phyloP scores from a whole-genome alignment of 257 asterid species.

The Capsicum pubescens region DNA sequence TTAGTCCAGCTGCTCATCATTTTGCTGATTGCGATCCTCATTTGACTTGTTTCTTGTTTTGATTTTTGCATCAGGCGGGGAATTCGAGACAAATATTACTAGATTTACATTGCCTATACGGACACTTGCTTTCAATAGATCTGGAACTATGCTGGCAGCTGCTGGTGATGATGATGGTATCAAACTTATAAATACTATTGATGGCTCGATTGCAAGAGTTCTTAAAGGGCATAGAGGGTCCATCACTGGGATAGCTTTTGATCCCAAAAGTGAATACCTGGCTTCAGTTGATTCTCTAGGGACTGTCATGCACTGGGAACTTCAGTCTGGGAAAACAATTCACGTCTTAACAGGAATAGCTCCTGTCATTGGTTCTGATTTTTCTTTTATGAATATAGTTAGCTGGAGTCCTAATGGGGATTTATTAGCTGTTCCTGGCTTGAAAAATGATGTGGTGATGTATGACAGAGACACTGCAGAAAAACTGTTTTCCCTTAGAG shows the following conservation, averaged over 20 bases:
- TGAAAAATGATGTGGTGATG: constrained; percentile 90
- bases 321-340: constrained; percentile 77
- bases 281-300: constrained; percentile 91
- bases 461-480: constrained; percentile 98
- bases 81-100: constrained; percentile 89
- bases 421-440: constrained; percentile 89
- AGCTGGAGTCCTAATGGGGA: constrained; percentile 99
- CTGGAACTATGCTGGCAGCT: constrained; percentile 91
- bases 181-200: constrained; percentile 89
- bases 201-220: constrained; percentile 89
- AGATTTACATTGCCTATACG: constrained; percentile 94
- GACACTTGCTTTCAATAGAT: constrained; percentile 81
- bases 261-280: constrained; percentile 87
- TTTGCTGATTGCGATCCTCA: background rate
- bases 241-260: constrained; percentile 88
- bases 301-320: constrained; percentile 90
- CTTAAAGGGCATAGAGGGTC: constrained; percentile 95
- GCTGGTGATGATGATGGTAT: constrained; percentile 98
- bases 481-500: constrained; percentile 77
- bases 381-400: constrained; percentile 61
- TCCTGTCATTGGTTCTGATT: constrained; percentile 68
- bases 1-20: background rate
- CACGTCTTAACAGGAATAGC: constrained; percentile 82
- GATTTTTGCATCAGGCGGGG: constrained; percentile 67
- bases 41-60: constrained; percentile 3